These are phyloP conservation scores for Quercus berberidifolia DNA, from an alignment of 306 rosid species.

Conservation along the genomic window DNA sequence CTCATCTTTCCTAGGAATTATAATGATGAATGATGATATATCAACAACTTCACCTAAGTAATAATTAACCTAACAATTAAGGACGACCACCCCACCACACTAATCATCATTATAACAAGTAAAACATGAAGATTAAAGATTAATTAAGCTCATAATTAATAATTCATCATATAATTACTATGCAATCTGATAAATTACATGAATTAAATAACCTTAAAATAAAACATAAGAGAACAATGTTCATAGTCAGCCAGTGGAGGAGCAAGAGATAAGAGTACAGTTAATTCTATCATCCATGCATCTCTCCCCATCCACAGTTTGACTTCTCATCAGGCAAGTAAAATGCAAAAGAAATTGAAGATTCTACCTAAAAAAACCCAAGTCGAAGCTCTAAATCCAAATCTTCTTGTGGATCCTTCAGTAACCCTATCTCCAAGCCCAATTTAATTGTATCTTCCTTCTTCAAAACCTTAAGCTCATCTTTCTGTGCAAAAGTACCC, in stretches of 20 bases:
- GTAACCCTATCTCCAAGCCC: slow-evolving; percentile 56
- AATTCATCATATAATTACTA: background rate
- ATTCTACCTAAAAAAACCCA: slow-evolving; percentile 32
- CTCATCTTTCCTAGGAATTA: background rate
- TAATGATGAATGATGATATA: slow-evolving; percentile 1
- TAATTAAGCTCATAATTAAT: background rate
- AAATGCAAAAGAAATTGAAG: background rate
- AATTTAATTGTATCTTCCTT: slow-evolving; percentile 35
- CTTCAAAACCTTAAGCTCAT: slow-evolving; percentile 30
- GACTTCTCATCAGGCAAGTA: background rate
- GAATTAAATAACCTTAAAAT: background rate
- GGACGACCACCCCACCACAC: background rate
- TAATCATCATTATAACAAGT: background rate
- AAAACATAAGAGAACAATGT: background rate
- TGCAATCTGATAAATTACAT: background rate
- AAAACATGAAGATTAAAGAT: background rate
- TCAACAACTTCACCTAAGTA: background rate
- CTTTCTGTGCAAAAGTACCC: slow-evolving; percentile 18
- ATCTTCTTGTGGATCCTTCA: slow-evolving; percentile 46
- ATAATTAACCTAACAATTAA: background rate
- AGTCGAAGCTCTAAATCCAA: slow-evolving; percentile 92
- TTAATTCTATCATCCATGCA: background rate
- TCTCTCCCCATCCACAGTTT: background rate
- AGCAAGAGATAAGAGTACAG: background rate
- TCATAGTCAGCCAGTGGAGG: background rate